A percentile compares a stretch with the other conserved stretches of the same genome.
Conservation (phyloP, 1,284 basidiomycete species). For the Mycosarcoma maydis region DNA sequence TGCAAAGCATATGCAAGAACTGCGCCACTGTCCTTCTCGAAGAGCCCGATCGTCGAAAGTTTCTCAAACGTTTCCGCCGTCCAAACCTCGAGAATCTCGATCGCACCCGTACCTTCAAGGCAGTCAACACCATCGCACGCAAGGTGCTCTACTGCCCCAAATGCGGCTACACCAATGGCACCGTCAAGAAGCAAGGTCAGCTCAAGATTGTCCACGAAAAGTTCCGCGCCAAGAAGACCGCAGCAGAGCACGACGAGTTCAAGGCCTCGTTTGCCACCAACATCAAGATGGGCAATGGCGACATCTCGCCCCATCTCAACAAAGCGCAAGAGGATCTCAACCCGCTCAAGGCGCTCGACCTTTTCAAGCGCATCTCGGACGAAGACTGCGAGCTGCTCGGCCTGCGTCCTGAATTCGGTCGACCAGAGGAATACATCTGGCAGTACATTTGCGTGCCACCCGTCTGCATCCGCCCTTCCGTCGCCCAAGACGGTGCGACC, state of each 20-base stretch:
- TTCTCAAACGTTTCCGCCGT: constrained; percentile 86
- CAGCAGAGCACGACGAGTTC: constrained; percentile 87
- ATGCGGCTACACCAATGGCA: constrained; percentile 91
- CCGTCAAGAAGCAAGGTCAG: constrained; percentile 94
- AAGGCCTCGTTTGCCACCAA: constrained; percentile 84
- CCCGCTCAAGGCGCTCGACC: constrained; percentile 88
- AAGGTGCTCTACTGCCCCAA: constrained; percentile 93
- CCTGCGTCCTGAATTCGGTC: constrained; percentile 84
- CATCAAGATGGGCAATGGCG: constrained; percentile 82
- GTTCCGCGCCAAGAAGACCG: constrained; percentile 92
- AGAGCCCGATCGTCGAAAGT: constrained; percentile 83
- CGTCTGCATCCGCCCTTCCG: constrained; percentile 95
- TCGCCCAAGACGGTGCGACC: constrained; percentile 81
- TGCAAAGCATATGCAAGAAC: constrained; percentile 81
- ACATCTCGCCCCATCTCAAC: constrained; percentile 83
- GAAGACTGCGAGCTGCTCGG: constrained; percentile 96
- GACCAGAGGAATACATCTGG: constrained; percentile 99
- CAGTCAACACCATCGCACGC: constrained; percentile 87
- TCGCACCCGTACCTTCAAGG: constrained; percentile 83
- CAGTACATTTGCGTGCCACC: constrained; percentile 99
- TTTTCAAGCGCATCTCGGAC: constrained; percentile 91
- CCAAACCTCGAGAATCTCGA: constrained; percentile 93
- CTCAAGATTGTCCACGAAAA: constrained; percentile 98
- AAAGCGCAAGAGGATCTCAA: constrained; percentile 96
- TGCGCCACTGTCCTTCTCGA: constrained; percentile 94